Base-by-base conservation (phyloP, 495 filamentous ascomycete species). In the Neurospora sp. region DNA sequence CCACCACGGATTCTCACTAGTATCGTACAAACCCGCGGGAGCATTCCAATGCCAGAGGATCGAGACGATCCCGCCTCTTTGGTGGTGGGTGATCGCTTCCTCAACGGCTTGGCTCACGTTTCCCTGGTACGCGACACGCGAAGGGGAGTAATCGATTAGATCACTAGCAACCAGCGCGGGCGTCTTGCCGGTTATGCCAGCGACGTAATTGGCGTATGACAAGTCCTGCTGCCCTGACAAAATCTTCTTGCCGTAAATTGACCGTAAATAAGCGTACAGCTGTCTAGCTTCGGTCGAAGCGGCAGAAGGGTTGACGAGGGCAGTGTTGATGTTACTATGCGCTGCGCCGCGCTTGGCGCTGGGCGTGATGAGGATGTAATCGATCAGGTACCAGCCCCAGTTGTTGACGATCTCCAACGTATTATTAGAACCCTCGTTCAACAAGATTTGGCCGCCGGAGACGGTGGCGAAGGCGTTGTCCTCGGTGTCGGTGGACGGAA, bases 141-240 rank as follows among this genome's bases (percentile, higher is more conserved):
- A 83, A 0, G 85, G 85, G 20, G 78, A 79, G 78, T 87, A 85
- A 70, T 87, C 85, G 49, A 87, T 87, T 7, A 87, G 70, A 62
- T 87, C 85, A 27, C 85, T 73, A 0, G 82, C 76, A 16, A 85
- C 75, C 9, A 87, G 78, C 0, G 84, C 84, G 3, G 84, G 85
- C 0, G 84, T 85, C 78, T 85, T 85, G 69, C 85, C 84, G 1
- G 83, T 79, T 39, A 84, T 82, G 20, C 76, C 38, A 9, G 76
- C 76, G 40, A 87, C 76, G 80, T 82, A 86, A 31, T 80, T 72
- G 7, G 81, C 75, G 49, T 72, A 80, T 5, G 75, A 73, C 12
- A 81, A 75, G 23, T 86, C 85, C 71, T 85, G 83, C 73, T 87
- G 85, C 18, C 85, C 85, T 0, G 85, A 85, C n/a, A 86, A 79